phyloP scores from a whole-genome alignment of 1,284 basidiomycete species.

The Meripilus lineatus region DNA sequence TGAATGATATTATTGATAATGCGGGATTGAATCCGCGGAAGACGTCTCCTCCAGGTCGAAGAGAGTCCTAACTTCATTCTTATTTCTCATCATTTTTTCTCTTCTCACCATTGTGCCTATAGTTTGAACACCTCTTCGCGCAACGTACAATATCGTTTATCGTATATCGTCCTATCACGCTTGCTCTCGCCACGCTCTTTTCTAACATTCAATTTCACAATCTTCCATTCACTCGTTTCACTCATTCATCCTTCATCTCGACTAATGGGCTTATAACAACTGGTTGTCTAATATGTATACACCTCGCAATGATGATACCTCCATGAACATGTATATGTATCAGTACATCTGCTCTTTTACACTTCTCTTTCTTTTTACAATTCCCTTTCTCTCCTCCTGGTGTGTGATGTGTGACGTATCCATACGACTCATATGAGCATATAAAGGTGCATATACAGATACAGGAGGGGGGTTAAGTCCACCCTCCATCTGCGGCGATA shows the following conservation, averaged over 20 bases:
- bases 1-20: constrained; percentile 59
- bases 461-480: too few relatives aligned
- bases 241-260: neutral
- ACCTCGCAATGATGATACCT: constrained; percentile 7
- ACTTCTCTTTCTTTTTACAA: constrained; percentile 1
- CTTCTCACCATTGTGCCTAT: constrained; percentile 3
- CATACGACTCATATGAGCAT: neutral
- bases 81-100: constrained; percentile 3
- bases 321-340: constrained; percentile 7
- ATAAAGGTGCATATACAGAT: constrained; percentile 13
- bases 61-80: neutral
- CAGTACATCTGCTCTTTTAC: constrained; percentile 4
- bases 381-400: too few relatives aligned
- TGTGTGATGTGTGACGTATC: neutral
- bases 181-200: too few relatives aligned
- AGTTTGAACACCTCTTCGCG: constrained; percentile 3
- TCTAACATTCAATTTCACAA: neutral
- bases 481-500: constrained; percentile 27
- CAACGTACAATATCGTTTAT: constrained; percentile 7
- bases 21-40: constrained; percentile 12
- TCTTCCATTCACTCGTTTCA: neutral
- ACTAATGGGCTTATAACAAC: too few relatives aligned
- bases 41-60: constrained; percentile 7
- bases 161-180: too few relatives aligned
- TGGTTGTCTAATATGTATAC: constrained; percentile 2